Base-by-base conservation (phyloP, 108 stramenopile species). In the Skeletonema grethae region DNA sequence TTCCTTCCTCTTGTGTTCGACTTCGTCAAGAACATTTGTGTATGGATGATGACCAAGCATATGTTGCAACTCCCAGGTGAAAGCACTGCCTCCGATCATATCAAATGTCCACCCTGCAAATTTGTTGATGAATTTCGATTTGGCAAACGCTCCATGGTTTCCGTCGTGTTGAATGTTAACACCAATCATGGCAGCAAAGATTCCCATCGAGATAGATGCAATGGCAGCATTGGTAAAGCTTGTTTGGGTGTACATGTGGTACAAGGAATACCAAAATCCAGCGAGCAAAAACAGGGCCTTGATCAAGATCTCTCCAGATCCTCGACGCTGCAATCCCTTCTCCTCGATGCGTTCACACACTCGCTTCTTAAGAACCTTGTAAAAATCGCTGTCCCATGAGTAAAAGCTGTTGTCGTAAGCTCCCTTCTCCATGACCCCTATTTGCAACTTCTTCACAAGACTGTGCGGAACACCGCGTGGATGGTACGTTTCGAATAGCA, bases 11-110 rank as follows among this genome's bases (percentile, higher is more conserved):
- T 85, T 67, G 58, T 89, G 87, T 13, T 88, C 87, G 36, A 85
- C 89, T 18, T 36, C 75, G 57, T 87, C 86, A 64, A 87, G 77
- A 3, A 94, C 61, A 72, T 92, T 94, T 25, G 93, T 94, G 78
- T 90, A 94, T 13, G 90, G 87, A 77, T 94, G 93, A 80, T 94
- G 93, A 6, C 93, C 91, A n/a, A 94, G 61, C 70, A 89, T 86
- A 65, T 94, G 92, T 76, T 93, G 87, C 20, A 86, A 16, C 64
- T 88, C 83, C 87, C 87, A 88, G 6, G 87, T 86, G 59, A 84
- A 82, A 0, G 77, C 85, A 57, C 70, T 72, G 5, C 76, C 84
- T 13, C 84, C 87, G 57, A 88, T 86, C 85, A 86, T 84, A 66
- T 88, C 87, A 65, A 88, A 67, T 8, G 85, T 82, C 84, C 85